Evolutionary conservation across 331 rosid species (phyloP).

Genomic region (Spiraea crenata): DNA sequence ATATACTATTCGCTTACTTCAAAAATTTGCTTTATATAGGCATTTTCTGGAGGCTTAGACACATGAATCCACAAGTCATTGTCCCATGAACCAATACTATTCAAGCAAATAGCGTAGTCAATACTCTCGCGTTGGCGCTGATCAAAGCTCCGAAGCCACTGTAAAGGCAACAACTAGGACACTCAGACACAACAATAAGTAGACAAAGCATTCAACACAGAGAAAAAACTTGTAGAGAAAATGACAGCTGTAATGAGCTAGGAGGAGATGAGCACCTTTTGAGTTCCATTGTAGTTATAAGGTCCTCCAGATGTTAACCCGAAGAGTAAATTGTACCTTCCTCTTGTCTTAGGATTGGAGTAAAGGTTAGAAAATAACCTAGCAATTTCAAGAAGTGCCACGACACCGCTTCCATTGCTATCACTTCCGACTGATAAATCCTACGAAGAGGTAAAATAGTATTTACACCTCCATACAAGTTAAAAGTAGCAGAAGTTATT

Average conservation of each 20-base stretch:
- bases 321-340: conserved; percentile 85
- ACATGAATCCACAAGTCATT: conserved; percentile 92
- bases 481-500: conserved; percentile 20
- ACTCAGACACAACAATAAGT: conserved; percentile 6
- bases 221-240: conserved; percentile 6
- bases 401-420: conserved; percentile 94
- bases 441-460: conserved; percentile 39
- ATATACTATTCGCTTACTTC: conserved; percentile 53
- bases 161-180: conserved; percentile 30
- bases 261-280: conserved; percentile 57
- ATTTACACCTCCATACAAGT: conserved; percentile 29
- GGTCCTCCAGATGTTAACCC: conserved; percentile 99
- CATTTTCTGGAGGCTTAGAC: conserved; percentile 97
- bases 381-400: conserved; percentile 97
- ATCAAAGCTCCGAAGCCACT: conserved; percentile 98
- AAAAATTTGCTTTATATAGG: conserved; percentile 76
- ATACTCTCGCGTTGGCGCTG: conserved; percentile 93
- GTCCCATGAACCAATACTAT: conserved; percentile 95
- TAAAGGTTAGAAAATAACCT: conserved; percentile 88
- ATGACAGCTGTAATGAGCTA: conserved; percentile 6
- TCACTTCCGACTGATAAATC: conserved; percentile 96
- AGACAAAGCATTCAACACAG: not conserved
- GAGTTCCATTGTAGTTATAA: conserved; percentile 96
- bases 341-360: conserved; percentile 96
- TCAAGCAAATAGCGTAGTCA: conserved; percentile 93